Conservation (phyloP, 1,139 yeast species). For the Diutina ranongensis region DNA sequence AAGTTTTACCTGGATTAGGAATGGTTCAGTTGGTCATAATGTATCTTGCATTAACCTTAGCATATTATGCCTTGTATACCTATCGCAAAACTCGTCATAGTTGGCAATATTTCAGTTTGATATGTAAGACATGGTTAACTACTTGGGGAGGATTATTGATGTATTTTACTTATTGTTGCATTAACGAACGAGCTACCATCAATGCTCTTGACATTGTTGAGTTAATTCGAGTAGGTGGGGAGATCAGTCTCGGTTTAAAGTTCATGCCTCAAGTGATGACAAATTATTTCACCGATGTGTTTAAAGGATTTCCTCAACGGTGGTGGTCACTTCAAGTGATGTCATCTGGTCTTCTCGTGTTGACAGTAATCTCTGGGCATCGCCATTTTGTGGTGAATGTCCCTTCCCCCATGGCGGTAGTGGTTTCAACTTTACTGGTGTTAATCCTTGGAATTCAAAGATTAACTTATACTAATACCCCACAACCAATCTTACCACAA, state of each 20-base stretch:
- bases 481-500: too few species aligned
- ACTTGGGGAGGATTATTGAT: neutral
- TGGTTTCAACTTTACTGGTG: neutral
- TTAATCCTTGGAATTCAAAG: neutral
- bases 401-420: neutral
- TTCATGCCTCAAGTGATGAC: slow-evolving; percentile 1
- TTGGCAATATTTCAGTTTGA: neutral
- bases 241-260: neutral
- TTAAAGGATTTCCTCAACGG: slow-evolving; percentile 1
- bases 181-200: neutral
- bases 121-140: neutral
- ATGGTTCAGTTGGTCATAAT: neutral
- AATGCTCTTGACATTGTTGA: neutral
- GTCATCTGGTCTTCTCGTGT: neutral
- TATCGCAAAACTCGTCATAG: neutral
- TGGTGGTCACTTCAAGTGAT: neutral
- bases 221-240: neutral
- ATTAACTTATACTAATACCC: too few species aligned
- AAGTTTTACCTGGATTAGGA: too few species aligned
- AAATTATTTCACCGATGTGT: neutral
- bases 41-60: neutral
- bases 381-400: neutral
- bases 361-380: neutral
- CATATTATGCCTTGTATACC: neutral
- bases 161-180: neutral